Percentiles rank a stretch among this genome's conserved stretches.
phyloP scores from a whole-genome alignment of 2,329 filamentous ascomycete genomes.

The Neonectria hederae region DNA sequence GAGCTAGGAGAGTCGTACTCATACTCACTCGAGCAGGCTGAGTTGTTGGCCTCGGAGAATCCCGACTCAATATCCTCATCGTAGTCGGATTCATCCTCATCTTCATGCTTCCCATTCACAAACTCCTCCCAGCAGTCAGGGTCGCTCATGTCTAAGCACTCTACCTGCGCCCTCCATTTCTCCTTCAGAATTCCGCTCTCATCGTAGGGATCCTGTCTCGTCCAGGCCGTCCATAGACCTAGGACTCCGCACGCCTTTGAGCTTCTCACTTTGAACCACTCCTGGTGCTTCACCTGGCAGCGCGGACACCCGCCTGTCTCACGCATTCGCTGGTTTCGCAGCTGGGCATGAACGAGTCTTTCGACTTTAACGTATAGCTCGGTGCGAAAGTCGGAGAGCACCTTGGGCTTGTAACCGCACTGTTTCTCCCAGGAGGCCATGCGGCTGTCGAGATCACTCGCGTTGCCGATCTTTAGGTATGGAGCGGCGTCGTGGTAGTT shows the following conservation, averaged over 20 bases:
- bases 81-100: slow-evolving; percentile 24
- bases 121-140: slow-evolving; percentile 41
- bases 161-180: slow-evolving; percentile 36
- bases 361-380: slow-evolving; percentile 42
- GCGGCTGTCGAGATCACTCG: slow-evolving; percentile 32
- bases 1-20: slow-evolving; percentile 1
- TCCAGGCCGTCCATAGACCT: slow-evolving; percentile 43
- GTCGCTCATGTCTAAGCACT: slow-evolving; percentile 38
- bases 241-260: slow-evolving; percentile 29
- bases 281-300: slow-evolving; percentile 37
- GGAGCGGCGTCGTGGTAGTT: slow-evolving; percentile 25
- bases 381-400: slow-evolving; percentile 25
- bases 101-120: slow-evolving; percentile 23
- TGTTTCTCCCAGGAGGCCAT: slow-evolving; percentile 35
- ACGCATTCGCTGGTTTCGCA: slow-evolving; percentile 38
- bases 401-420: slow-evolving; percentile 40
- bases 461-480: slow-evolving; percentile 46
- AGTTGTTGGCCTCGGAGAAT: slow-evolving; percentile 22
- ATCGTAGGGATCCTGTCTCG: slow-evolving; percentile 41
- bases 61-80: slow-evolving; percentile 22
- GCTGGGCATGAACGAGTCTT: slow-evolving; percentile 42
- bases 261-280: slow-evolving; percentile 43
- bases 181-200: slow-evolving; percentile 35
- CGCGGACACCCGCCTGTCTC: slow-evolving; percentile 36
- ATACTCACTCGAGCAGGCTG: slow-evolving; percentile 11